Base-by-base conservation (phyloP, 768 basidiomycete genomes). In the Leccinum incarnatum region DNA sequence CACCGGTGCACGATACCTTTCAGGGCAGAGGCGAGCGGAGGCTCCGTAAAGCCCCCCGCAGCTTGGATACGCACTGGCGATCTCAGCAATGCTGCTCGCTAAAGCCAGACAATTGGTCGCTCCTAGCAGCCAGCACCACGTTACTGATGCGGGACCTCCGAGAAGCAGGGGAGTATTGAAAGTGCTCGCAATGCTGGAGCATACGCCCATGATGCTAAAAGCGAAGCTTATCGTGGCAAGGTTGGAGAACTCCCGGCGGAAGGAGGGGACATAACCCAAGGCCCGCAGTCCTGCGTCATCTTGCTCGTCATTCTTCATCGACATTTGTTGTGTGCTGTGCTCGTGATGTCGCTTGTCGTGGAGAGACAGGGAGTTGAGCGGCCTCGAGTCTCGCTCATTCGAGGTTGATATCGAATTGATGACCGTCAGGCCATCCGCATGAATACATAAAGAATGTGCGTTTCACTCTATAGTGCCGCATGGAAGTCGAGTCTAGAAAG, bases 21-120 rank as follows among this genome's bases (percentile, higher is more conserved):
- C 79, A 0, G 89, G 89, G 5, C 84, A 83, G 9, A 90, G 75
- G 66, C 85, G 83, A n/a, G 88, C 88, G 27, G 89, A 90, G 3
- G 89, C 89, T n/a, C 88, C 89, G 64, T 91, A 91, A 3, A 70
- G 52, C 9, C 63, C 70, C 6, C 69, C 69, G 15, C 69, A 71
- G 9, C 70, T 73, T 42, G 70, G 70, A 62, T 68, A 72, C 2
- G 72, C 70, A 5, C 72, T 73, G 60, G 67, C 72, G 9, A 73
- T 37, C 57, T 73, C 72, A 3, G 72, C 34, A 25, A 73, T 64
- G 12, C 73, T 74, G 40, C 69, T 65, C 15, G 69, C 67, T 7
- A 75, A 55, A 6, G 73, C 61, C n/a, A 71, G 29, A 50, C 71
- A 72, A 46, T 71, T 74, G 0, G 17, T 55, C 4, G 60, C 57